Evolutionary conservation across 495 filamentous ascomycete genomes (phyloP).

Genomic region (Hyaloscypha hepaticicola): DNA sequence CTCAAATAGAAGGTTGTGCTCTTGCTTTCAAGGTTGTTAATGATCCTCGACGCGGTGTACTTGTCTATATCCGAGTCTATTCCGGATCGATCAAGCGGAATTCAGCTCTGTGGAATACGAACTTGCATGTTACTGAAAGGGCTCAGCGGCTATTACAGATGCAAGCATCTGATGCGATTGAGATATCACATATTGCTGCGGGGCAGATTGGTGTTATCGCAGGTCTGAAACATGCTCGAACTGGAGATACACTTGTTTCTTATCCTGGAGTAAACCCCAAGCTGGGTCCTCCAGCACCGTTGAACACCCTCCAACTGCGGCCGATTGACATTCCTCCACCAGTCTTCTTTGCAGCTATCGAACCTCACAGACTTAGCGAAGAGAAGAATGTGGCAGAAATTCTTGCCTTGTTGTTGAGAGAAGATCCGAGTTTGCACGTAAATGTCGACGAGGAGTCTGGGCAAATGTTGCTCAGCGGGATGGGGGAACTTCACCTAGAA

Average conservation of each 20-base stretch:
- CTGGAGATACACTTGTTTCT: conserved; percentile 86
- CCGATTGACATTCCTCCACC: conserved; percentile 89
- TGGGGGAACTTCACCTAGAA: conserved; percentile 98
- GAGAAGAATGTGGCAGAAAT: conserved; percentile 76
- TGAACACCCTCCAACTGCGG: conserved; percentile 76
- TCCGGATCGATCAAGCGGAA: conserved; percentile 75
- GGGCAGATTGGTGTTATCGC: conserved; percentile 97
- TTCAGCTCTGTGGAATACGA: conserved; percentile 81
- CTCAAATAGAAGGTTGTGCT: conserved; percentile 69
- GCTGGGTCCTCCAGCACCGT: conserved; percentile 60
- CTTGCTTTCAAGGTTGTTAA: conserved; percentile 97
- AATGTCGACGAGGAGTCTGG: conserved; percentile 85
- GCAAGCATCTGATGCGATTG: conserved; percentile 85
- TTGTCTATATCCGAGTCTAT: conserved; percentile 93
- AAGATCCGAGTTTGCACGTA: conserved; percentile 92
- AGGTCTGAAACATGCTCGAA: conserved; percentile 85
- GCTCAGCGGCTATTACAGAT: conserved; percentile 84
- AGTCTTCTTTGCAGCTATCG: conserved; percentile 92
- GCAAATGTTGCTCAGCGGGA: conserved; percentile 89
- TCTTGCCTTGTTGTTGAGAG: conserved; percentile 73
- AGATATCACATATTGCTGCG: conserved; percentile 72
- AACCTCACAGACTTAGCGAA: conserved; percentile 75
- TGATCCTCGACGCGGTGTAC: conserved; percentile 77
- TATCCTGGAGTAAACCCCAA: conserved; percentile 62
- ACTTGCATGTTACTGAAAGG: conserved; percentile 76